Percentiles rank a stretch among this genome's conserved stretches.
Conservation (phyloP, 2,329 filamentous ascomycete genomes). For the Verticillium longisporum region DNA sequence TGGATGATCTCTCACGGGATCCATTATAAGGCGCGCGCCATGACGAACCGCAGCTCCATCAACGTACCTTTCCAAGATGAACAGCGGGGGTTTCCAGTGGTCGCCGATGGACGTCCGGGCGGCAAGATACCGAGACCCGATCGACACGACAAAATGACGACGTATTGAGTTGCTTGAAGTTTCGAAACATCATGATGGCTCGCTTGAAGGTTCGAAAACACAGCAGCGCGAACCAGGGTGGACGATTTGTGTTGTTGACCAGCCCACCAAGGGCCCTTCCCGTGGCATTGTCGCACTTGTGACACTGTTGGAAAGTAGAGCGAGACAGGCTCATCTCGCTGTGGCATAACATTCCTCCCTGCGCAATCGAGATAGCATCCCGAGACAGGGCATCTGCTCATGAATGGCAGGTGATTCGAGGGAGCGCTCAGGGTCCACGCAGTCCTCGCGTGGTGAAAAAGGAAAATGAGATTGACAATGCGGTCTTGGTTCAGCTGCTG, state of each 20-base stretch:
- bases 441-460: slow-evolving; percentile 3
- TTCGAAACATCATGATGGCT: not conserved
- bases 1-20: not conserved
- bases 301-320: not conserved
- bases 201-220: slow-evolving; percentile 6
- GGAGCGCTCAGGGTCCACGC: slow-evolving; percentile 3
- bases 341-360: not conserved
- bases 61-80: not conserved
- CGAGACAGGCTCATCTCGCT: not conserved
- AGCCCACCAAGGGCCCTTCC: not conserved
- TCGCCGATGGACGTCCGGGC: not conserved
- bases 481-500: slow-evolving; percentile 3
- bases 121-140: not conserved
- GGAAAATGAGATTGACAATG: slow-evolving; percentile 4
- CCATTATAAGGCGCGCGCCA: not conserved
- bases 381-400: not conserved
- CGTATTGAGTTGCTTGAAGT: not conserved
- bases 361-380: not conserved
- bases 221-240: slow-evolving; percentile 6
- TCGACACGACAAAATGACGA: not conserved
- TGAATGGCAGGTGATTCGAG: not conserved
- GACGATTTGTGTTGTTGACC: not conserved
- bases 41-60: not conserved
- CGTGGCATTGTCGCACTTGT: not conserved
- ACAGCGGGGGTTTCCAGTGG: not conserved